Percentiles rank a stretch among this genome's conserved stretches.
phyloP scores from a whole-genome alignment of 306 rosid species.

The barrel medic (Medicago truncatula) region DNA sequence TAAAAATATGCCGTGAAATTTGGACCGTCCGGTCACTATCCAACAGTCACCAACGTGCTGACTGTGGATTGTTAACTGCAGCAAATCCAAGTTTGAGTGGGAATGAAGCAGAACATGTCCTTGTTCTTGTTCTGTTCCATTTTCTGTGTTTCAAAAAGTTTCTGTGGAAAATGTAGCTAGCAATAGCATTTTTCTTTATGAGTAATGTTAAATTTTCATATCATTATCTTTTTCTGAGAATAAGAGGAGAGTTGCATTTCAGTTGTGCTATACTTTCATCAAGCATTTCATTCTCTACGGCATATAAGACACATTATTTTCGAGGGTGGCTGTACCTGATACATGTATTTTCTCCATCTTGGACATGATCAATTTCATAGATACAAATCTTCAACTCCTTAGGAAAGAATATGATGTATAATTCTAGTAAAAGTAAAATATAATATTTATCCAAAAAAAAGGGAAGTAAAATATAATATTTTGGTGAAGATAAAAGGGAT shows the following conservation, averaged over 20 bases:
- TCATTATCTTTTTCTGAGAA: background rate
- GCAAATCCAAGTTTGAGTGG: background rate
- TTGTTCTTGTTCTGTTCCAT: constrained; percentile 42
- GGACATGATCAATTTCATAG: background rate
- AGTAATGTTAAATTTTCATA: background rate
- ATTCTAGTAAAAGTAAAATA: no score
- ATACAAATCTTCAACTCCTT: background rate
- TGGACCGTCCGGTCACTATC: background rate
- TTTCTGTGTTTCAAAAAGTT: constrained; percentile 42
- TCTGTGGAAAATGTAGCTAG: constrained; percentile 38
- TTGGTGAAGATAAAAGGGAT: no score
- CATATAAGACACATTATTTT: no score
- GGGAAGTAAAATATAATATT: no score
- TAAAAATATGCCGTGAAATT: background rate
- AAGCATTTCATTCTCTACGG: background rate
- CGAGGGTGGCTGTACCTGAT: no score
- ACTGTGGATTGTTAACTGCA: background rate
- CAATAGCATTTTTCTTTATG: constrained; percentile 26
- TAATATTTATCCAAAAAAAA: no score
- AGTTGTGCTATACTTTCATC: background rate
- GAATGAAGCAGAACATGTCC: constrained; percentile 16
- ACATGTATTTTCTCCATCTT: background rate
- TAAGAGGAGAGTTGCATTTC: background rate
- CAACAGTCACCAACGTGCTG: background rate
- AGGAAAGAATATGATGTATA: no score